phyloP scores from a whole-genome alignment of 805 yeast genomes.

The Schwanniomyces vanrijiae region DNA sequence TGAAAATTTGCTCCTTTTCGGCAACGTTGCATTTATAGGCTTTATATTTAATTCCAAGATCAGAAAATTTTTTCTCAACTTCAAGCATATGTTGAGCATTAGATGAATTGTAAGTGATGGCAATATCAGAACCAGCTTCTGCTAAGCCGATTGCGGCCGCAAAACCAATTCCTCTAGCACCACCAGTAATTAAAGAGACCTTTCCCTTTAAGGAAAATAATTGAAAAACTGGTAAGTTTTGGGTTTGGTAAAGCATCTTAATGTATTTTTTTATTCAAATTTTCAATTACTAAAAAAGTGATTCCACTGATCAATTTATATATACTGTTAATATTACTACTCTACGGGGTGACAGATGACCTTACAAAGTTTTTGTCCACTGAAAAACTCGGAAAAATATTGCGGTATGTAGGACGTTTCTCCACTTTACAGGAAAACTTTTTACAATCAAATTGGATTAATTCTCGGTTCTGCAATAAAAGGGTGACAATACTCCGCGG shows the following conservation, averaged over 20 bases:
- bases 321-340: no score
- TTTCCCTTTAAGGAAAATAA: constrained; percentile 42
- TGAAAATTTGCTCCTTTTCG: constrained; percentile 21
- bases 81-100: constrained; percentile 26
- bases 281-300: background rate
- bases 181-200: constrained; percentile 52
- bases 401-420: no score
- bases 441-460: no score
- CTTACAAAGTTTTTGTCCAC: no score
- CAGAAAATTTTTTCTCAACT: constrained; percentile 21
- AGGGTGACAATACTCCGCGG: no score
- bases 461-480: no score
- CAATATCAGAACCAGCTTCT: constrained; percentile 44
- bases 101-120: constrained; percentile 38
- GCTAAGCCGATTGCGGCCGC: constrained; percentile 54
- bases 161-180: constrained; percentile 58
- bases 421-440: no score
- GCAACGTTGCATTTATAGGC: constrained; percentile 30
- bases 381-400: no score
- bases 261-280: no score
- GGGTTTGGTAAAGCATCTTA: constrained; percentile 12
- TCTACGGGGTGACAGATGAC: no score
- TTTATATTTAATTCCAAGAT: constrained; percentile 21
- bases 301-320: no score
- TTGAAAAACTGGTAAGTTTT: constrained; percentile 19